phyloP scores from a whole-genome alignment of 208 protist genomes.

The Acanthamoeba culbertsoni region DNA sequence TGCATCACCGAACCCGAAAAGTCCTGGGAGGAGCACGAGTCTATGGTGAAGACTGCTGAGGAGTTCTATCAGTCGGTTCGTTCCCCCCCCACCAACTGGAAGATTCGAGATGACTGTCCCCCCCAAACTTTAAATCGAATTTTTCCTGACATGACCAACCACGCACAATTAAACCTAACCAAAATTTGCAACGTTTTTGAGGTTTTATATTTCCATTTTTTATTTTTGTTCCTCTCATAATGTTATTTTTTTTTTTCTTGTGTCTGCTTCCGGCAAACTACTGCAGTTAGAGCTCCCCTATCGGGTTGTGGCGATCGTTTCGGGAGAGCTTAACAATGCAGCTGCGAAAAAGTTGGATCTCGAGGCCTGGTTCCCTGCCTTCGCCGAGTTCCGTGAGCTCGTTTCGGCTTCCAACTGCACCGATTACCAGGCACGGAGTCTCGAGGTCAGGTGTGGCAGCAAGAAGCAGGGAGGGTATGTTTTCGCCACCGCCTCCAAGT shows the following conservation, averaged over 20 bases:
- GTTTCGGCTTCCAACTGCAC: slow-evolving; percentile 99
- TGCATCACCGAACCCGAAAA: slow-evolving; percentile 84
- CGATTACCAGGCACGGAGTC: slow-evolving; percentile 97
- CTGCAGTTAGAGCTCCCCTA: slow-evolving; percentile 85
- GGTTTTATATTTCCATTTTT: too few species aligned
- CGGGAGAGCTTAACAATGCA: slow-evolving; percentile 98
- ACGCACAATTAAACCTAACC: too few species aligned
- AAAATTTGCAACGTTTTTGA: too few species aligned
- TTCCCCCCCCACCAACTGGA: too few species aligned
- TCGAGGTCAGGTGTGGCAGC: slow-evolving; percentile 83
- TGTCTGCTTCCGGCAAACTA: background rate
- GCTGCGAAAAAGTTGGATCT: slow-evolving; percentile 99
- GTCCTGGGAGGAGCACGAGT: slow-evolving; percentile 87
- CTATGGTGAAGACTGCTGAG: slow-evolving; percentile 88
- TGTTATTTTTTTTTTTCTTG: background rate
- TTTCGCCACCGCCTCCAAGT: background rate
- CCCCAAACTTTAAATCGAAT: slow-evolving; percentile 77
- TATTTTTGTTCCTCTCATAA: background rate
- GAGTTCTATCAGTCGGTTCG: slow-evolving; percentile 87
- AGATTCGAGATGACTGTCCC: background rate
- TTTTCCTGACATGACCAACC: too few species aligned
- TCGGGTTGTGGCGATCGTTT: slow-evolving; percentile 91
- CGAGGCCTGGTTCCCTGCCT: slow-evolving; percentile 98
- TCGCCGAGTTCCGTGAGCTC: slow-evolving; percentile 96
- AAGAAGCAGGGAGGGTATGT: slow-evolving; percentile 60